Base-by-base conservation (phyloP, 176 grass and related monocot species). In the Oryza nivara region DNA sequence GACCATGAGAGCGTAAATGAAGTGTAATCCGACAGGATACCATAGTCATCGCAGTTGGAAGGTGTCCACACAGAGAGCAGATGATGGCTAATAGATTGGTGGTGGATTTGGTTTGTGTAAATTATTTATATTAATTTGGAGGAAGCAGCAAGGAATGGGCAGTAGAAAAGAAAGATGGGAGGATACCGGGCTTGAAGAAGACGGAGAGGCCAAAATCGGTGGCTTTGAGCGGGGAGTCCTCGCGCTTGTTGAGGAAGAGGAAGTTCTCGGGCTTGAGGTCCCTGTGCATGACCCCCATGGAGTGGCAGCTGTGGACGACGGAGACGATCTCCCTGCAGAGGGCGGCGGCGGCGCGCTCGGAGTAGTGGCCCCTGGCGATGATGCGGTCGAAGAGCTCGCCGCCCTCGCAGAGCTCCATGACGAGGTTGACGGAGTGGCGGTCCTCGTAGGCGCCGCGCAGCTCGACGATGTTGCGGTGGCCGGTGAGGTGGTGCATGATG, bases 381-480 rank as follows among this genome's bases (percentile, higher is more conserved):
- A 97, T 97, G 65, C 95, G 86, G 78, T 99, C 96, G 76, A 99
- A 99, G 46, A 99, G 88, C 83, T 99, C 96, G 4, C 96, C 96
- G 30, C 96, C 96, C 88, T 99, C 96, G 87, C 96, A 99, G 67
- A 99, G 90, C 89, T 99, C 96, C 96, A 99, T 99, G 83, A 99
- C 86, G 77, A 99, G 91, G 88, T 97, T 97, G 70, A 97, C 91
- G 3, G 87, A 91, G 90, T 97, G 95, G 45, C 92, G 89, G 82
- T 97, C 95, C 92, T 97, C 91, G 82, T 83, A 97, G 9, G 90
- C 92, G 63, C 89, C 95, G 35, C 80, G 52, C 0, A 98, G 96
- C 91, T 95, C 96, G 63, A 98, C 96, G 85, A 98, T 95, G 87
- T 78, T 85, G 82, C 83, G 92, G 84, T 98, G 96, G 20, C 96